These are phyloP conservation scores for Aureobasidium subglaciale DNA, from an alignment of 2,329 filamentous ascomycete species.

Conservation along the genomic window DNA sequence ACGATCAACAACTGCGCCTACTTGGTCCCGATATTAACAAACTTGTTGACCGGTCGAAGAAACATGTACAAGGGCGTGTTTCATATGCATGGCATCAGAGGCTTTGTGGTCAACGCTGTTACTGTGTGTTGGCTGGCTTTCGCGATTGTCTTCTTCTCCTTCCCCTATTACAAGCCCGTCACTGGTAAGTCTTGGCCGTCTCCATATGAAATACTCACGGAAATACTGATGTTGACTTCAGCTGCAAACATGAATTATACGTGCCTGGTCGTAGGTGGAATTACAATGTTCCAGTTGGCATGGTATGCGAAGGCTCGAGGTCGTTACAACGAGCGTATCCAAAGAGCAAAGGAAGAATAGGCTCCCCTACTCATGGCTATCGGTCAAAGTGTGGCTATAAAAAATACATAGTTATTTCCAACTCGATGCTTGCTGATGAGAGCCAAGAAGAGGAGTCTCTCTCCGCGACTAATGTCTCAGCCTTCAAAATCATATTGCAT, in stretches of 20 bases:
- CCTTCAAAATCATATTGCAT: too few relatives aligned
- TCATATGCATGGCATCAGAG: not conserved
- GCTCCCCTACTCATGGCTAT: too few relatives aligned
- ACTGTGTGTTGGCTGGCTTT: constrained; percentile 23
- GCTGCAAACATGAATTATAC: constrained; percentile 44
- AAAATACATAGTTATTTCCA: too few relatives aligned
- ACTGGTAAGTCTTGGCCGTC: constrained; percentile 11
- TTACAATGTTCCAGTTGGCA: constrained; percentile 30
- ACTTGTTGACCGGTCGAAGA: not conserved
- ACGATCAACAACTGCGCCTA: constrained; percentile 11
- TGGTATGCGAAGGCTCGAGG: constrained; percentile 41
- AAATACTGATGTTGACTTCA: not conserved
- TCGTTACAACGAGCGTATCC: constrained; percentile 34
- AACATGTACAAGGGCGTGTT: constrained; percentile 13
- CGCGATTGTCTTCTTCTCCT: constrained; percentile 40
- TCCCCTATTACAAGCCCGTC: constrained; percentile 38
- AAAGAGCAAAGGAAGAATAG: constrained; percentile 22
- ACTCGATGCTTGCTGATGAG: too few relatives aligned
- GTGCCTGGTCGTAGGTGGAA: constrained; percentile 40
- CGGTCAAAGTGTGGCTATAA: too few relatives aligned
- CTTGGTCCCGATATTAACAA: constrained; percentile 3
- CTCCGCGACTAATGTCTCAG: too few relatives aligned
- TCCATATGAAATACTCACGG: not conserved
- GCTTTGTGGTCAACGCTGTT: not conserved
- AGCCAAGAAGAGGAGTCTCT: too few relatives aligned